phyloP scores from a whole-genome alignment of 768 basidiomycete genomes.

The Chalciporus chontae region DNA sequence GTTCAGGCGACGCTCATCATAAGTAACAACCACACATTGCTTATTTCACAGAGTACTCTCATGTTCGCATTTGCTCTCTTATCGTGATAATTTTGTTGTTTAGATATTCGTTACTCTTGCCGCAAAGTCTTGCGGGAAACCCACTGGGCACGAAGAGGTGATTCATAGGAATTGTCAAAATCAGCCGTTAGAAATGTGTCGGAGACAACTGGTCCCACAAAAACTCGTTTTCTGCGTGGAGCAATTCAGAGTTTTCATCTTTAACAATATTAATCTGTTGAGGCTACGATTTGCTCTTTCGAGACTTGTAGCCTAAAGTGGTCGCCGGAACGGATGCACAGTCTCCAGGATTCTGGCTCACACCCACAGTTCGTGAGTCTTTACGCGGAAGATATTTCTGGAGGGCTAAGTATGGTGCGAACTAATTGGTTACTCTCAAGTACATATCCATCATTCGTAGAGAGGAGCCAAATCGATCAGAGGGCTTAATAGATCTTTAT shows the following conservation, averaged over 20 bases:
- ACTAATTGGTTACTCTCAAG: not conserved
- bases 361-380: not conserved
- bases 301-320: too few species aligned
- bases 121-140: not conserved
- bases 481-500: constrained; percentile 11
- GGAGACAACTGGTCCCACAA: too few species aligned
- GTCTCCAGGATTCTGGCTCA: too few species aligned
- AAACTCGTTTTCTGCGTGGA: too few species aligned
- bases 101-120: constrained; percentile 4
- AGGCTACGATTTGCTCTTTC: too few species aligned
- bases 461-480: not conserved
- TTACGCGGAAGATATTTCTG: not conserved
- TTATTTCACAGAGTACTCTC: constrained; percentile 9
- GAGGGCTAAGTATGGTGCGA: not conserved
- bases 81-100: constrained; percentile 11
- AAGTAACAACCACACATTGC: constrained; percentile 6
- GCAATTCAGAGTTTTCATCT: too few species aligned
- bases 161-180: constrained; percentile 16
- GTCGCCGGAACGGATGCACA: too few species aligned
- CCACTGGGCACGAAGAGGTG: not conserved
- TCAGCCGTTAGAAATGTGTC: not conserved
- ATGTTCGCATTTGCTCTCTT: constrained; percentile 5
- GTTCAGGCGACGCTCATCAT: constrained; percentile 31
- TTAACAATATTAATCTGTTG: too few species aligned
- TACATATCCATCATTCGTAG: not conserved